Percentiles rank a stretch among this genome's conserved stretches.
phyloP scores from a whole-genome alignment of 495 filamentous ascomycete genomes.

The Apiosordaria backusii region DNA sequence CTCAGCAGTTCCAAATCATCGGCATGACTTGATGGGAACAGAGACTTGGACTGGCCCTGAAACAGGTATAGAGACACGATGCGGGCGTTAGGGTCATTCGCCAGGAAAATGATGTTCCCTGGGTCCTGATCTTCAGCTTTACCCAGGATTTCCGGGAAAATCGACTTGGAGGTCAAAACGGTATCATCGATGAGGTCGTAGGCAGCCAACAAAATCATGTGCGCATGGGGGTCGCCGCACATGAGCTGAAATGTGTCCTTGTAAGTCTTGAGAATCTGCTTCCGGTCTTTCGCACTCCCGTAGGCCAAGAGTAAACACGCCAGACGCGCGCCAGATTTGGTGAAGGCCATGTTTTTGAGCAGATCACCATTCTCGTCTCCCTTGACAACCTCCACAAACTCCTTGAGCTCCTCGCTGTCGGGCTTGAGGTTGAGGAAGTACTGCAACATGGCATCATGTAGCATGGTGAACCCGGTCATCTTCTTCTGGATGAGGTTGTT shows the following conservation, averaged over 20 bases:
- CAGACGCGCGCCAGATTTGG: conserved; percentile 76
- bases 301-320: conserved; percentile 78
- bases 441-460: conserved; percentile 97
- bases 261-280: conserved; percentile 78
- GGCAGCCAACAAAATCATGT: conserved; percentile 75
- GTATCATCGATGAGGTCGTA: conserved; percentile 95
- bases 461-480: conserved; percentile 88
- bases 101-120: conserved; percentile 60
- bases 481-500: conserved; percentile 93
- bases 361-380: conserved; percentile 84
- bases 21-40: conserved; percentile 59
- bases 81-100: conserved; percentile 68
- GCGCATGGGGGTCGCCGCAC: conserved; percentile 72
- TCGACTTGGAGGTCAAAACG: conserved; percentile 74
- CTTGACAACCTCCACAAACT: conserved; percentile 87
- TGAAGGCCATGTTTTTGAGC: conserved; percentile 93
- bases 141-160: conserved; percentile 77
- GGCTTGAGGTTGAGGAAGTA: conserved; percentile 79
- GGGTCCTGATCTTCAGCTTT: conserved; percentile 57
- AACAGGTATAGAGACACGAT: conserved; percentile 82
- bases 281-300: conserved; percentile 87
- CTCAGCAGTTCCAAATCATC: conserved; percentile 61
- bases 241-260: conserved; percentile 80
- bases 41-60: conserved; percentile 63
- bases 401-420: conserved; percentile 72